Base-by-base conservation (phyloP, 345 rosid species). In the Salix koriyanagi region DNA sequence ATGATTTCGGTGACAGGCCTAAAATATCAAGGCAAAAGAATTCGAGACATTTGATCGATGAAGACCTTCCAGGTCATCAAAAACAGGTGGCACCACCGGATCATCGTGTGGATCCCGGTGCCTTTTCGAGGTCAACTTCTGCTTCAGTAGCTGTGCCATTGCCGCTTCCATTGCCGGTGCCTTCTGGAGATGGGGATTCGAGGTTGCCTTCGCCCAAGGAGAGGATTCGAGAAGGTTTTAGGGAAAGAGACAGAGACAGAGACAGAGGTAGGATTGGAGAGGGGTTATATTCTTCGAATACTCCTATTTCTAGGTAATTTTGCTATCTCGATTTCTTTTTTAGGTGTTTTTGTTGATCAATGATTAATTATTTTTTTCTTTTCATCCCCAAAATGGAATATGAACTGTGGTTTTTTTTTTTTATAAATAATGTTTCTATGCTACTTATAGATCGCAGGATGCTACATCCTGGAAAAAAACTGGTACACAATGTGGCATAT, bases 131-230 rank as follows among this genome's bases (percentile, higher is more conserved):
- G 2, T 88, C 90, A 12, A 79, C 83, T 50, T 77, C 84, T 73
- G 37, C 70, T 11, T 60, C 89, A 15, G 39, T 74, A 3, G 65
- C 85, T 23, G 72, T 72, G 16, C 88, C 94, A 16, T 56, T 88
- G 60, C 93, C 93, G 1, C 81, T 92, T 62, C 96, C 96, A 10
- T 75, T 91, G 50, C 97, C 97, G 66, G 61, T 86, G 25, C 89
- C 87, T 42, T 76, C 32, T 39, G 80, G 85, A 26, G 79, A 82
- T 36, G 86, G 82, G 7, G 89, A 85, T 23, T 73, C 68, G 44
- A 81, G 86, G 67, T 76, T 77, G 58, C 87, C 78, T 16, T 83
- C 86, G 61, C 81, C 83, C 8, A 80, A 78, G 16, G 90, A 84
- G 41, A 75, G 77, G 79, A 86, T 80, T 58, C 82, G 85, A 26